These are phyloP conservation scores for Metschnikowia drakensbergensis DNA, from an alignment of 805 yeast genomes.

Conservation along the genomic window DNA sequence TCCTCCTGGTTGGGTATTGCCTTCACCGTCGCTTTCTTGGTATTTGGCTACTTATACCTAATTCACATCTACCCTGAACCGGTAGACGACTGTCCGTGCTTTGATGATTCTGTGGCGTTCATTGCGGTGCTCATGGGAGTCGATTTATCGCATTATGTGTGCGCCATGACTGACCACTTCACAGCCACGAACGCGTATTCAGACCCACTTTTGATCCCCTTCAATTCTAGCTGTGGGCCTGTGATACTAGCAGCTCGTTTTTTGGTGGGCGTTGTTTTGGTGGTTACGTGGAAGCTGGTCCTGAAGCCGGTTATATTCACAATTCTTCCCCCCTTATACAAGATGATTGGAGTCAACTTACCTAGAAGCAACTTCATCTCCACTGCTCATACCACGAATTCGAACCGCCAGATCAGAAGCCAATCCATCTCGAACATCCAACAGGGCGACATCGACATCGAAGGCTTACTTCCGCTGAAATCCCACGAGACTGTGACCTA, in stretches of 20 bases:
- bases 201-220: constrained; percentile 38
- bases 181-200: constrained; percentile 14
- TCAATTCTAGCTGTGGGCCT: constrained; percentile 4
- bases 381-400: constrained; percentile 33
- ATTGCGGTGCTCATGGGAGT: constrained; percentile 82
- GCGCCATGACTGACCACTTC: constrained; percentile 30
- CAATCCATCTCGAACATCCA: constrained; percentile 38
- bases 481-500: constrained; percentile 26
- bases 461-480: constrained; percentile 24
- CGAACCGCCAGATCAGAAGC: constrained; percentile 35
- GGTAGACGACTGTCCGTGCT: constrained; percentile 92
- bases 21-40: constrained; percentile 35
- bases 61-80: constrained; percentile 78
- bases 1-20: constrained; percentile 19
- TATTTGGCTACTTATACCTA: constrained; percentile 42
- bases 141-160: constrained; percentile 57
- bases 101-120: constrained; percentile 91
- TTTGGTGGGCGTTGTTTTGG: constrained; percentile 55
- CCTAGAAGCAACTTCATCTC: constrained; percentile 38
- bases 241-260: constrained; percentile 42
- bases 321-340: constrained; percentile 58
- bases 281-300: constrained; percentile 69
- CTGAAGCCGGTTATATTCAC: constrained; percentile 65
- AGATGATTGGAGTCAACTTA: constrained; percentile 33
- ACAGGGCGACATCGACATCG: constrained; percentile 10